Conservation (phyloP, 2,329 filamentous ascomycete species). For the Fusarium multiceps region DNA sequence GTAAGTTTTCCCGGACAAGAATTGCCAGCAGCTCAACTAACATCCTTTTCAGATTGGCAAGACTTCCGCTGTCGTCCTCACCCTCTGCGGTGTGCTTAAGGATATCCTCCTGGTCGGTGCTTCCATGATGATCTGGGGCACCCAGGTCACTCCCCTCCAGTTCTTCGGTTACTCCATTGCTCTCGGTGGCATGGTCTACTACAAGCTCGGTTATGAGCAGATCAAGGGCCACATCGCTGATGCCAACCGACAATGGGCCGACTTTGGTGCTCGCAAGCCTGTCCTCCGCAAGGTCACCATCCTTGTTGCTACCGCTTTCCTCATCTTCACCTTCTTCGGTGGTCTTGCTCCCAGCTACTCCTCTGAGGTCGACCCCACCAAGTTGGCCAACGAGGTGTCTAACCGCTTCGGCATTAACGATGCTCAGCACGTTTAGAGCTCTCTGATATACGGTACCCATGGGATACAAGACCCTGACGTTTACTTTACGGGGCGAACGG, state of each 20-base stretch:
- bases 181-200: conserved; percentile 80
- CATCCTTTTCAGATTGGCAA: conserved; percentile 77
- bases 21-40: conserved; percentile 40
- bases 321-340: conserved; percentile 77
- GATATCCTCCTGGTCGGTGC: conserved; percentile 84
- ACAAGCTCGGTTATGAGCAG: conserved; percentile 86
- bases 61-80: conserved; percentile 86
- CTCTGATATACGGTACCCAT: conserved; percentile 25
- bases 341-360: conserved; percentile 72
- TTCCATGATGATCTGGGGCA: conserved; percentile 85
- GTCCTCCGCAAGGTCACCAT: conserved; percentile 81
- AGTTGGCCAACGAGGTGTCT: conserved; percentile 61
- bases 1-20: conserved; percentile 61
- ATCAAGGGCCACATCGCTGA: conserved; percentile 82
- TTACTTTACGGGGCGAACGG: conserved; percentile 48
- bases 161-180: conserved; percentile 87
- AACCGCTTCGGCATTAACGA: conserved; percentile 60
- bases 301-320: conserved; percentile 70
- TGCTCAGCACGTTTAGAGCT: conserved; percentile 33
- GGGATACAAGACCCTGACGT: conserved; percentile 39
- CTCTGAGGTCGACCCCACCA: conserved; percentile 64
- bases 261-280: conserved; percentile 83
- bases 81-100: conserved; percentile 88
- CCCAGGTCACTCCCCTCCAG: conserved; percentile 78
- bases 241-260: conserved; percentile 82